A percentile compares a stretch with the other conserved stretches of the same genome.
These are phyloP conservation scores for Phytophthora quininea DNA, from an alignment of 352 stramenopile genomes.

Conservation along the genomic window DNA sequence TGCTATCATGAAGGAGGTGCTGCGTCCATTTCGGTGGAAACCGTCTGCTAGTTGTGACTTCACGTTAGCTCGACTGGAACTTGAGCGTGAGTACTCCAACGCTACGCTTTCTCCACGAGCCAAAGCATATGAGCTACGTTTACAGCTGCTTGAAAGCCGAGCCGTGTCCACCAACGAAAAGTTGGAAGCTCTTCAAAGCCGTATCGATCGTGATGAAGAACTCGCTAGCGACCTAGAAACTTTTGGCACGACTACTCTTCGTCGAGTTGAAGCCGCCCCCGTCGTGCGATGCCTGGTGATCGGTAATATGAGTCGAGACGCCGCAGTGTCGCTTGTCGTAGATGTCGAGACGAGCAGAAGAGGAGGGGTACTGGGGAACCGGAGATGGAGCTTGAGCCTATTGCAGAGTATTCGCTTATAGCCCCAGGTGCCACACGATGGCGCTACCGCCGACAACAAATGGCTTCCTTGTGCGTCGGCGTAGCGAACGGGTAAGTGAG, in stretches of 20 bases:
- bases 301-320: conserved; percentile 57
- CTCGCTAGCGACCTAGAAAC: conserved; percentile 32
- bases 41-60: conserved; percentile 50
- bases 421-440: conserved; percentile 53
- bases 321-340: conserved; percentile 44
- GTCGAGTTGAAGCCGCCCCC: conserved; percentile 11
- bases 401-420: conserved; percentile 12
- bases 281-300: conserved; percentile 50
- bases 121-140: conserved; percentile 71
- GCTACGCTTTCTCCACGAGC: conserved; percentile 62
- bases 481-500: conserved; percentile 71
- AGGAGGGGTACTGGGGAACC: conserved; percentile 14
- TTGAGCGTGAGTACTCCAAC: conserved; percentile 75
- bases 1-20: conserved; percentile 50
- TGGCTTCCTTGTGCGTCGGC: conserved; percentile 59
- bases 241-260: conserved; percentile 35
- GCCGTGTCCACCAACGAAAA: conserved; percentile 68
- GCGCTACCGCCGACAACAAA: conserved; percentile 58
- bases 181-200: conserved; percentile 44
- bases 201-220: conserved; percentile 16
- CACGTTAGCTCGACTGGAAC: conserved; percentile 54
- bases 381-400: conserved; percentile 29
- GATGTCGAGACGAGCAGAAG: conserved; percentile 36
- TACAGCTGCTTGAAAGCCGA: conserved; percentile 70
- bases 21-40: conserved; percentile 22